Evolutionary conservation across 1,284 basidiomycete genomes (phyloP), one percentile per base, ranked within the genome.

Genomic region (Coniferiporia sulphurascens): DNA sequence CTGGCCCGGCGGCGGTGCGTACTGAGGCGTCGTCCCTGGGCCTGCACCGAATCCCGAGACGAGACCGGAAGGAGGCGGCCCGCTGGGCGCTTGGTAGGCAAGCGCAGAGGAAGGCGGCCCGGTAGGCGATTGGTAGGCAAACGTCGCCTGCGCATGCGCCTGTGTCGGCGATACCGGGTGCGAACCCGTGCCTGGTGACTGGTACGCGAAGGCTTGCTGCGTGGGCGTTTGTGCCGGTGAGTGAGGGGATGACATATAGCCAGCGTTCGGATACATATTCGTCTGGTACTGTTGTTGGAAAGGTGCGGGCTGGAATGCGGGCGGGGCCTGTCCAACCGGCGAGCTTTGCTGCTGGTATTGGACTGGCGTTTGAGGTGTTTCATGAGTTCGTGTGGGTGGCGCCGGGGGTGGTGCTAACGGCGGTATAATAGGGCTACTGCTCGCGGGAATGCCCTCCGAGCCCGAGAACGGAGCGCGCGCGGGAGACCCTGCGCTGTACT

Each of bases 401-500:
- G 53, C 9, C 9, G 52, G 52, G 4, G 58, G 58, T 17, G 58
- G 58, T 19, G 44, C 45, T 27, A 59, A 49, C 10, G 59, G 55
- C 41, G 59, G 54, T 8, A 35, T 49, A 35, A 53, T n/a, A 6
- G 50, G 49, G 19, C 35, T 48, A 55, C 36, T 32, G 10, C 44
- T 52, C 36, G n/a, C 3, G n/a, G 44, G 44, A 21, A 46, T 12
- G 19, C 17, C 19, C 19, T 9, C 44, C 17, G 19, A 46, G 19
- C 19, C 17, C 17, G 17, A 46, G 17, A 46, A 46, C 8, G 44
- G 44, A 21, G 12, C 17, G 19, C 17, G 12, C 9, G 19, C 8
- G 3, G 44, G 17, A 10, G 49, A 22, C 19, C 7, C 15, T 22
- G 17, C n/a, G 10, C 44, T 35, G 10, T 15, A 34, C 21, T 12